Conservation (phyloP, 1,284 basidiomycete genomes). For the Neonothopanus nambi region DNA sequence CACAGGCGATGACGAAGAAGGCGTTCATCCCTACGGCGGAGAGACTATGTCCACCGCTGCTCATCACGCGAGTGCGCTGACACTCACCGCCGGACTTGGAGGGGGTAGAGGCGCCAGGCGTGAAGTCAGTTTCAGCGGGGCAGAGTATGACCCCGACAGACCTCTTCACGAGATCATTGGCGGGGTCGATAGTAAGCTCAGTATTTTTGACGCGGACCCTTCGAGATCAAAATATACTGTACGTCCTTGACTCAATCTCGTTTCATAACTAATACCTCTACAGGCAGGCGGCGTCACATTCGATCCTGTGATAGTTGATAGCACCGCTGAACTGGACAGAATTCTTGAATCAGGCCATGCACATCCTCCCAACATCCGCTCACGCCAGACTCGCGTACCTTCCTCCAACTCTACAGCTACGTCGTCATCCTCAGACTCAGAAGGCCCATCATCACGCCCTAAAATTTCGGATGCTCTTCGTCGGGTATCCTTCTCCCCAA, state of each 20-base stretch:
- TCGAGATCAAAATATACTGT: slow-evolving; percentile 49
- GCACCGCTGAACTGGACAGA: slow-evolving; percentile 63
- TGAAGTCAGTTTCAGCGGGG: slow-evolving; percentile 62
- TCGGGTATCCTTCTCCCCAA: slow-evolving; percentile 67
- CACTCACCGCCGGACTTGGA: slow-evolving; percentile 80
- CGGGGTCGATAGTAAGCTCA: slow-evolving; percentile 50
- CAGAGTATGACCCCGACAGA: slow-evolving; percentile 86
- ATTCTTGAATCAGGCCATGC: slow-evolving; percentile 55
- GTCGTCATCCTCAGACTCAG: slow-evolving; percentile 42
- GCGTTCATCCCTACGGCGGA: slow-evolving; percentile 60
- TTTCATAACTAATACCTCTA: not conserved
- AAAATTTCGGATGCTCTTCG: slow-evolving; percentile 68
- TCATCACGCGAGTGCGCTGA: slow-evolving; percentile 85
- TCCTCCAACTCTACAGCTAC: slow-evolving; percentile 44
- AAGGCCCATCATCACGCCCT: slow-evolving; percentile 40
- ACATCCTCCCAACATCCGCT: slow-evolving; percentile 26
- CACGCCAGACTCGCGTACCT: slow-evolving; percentile 35
- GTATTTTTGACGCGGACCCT: slow-evolving; percentile 52
- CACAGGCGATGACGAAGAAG: slow-evolving; percentile 63
- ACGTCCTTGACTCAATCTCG: slow-evolving; percentile 15
- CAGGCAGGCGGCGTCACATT: slow-evolving; percentile 34
- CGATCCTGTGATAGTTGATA: slow-evolving; percentile 59
- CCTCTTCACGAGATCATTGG: slow-evolving; percentile 74
- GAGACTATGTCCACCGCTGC: slow-evolving; percentile 78
- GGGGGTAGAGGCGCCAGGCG: slow-evolving; percentile 43